Percentiles rank a stretch among this genome's conserved stretches.
phyloP scores from a whole-genome alignment of 805 yeast species.

The Teunomyces stri region DNA sequence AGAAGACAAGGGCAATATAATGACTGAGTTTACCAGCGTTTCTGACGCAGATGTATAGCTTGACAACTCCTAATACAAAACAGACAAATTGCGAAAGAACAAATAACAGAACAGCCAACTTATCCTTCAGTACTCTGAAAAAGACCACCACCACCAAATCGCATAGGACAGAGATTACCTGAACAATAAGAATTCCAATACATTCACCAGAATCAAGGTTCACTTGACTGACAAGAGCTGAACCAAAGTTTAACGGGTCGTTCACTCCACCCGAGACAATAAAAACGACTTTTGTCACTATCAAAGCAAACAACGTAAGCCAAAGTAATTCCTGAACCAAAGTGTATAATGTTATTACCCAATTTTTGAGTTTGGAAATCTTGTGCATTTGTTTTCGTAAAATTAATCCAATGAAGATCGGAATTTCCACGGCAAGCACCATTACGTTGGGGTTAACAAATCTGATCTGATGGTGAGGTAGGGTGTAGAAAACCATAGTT shows the following conservation, averaged over 20 bases:
- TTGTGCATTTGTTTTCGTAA: neutral
- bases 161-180: neutral
- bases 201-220: neutral
- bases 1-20: neutral
- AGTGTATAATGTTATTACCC: neutral
- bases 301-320: neutral
- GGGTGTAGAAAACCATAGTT: neutral
- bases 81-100: neutral
- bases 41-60: neutral
- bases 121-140: neutral
- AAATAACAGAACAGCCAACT: neutral
- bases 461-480: neutral
- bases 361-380: neutral
- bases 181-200: neutral
- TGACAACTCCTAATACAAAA: neutral
- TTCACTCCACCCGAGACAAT: neutral
- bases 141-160: neutral
- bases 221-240: neutral
- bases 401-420: neutral
- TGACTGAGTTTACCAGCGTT: neutral
- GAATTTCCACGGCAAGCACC: neutral
- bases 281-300: neutral
- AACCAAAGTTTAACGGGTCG: neutral
- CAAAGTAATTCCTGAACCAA: neutral
- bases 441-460: neutral